Evolutionary conservation across 2,329 filamentous ascomycete species (phyloP), one percentile per base, ranked within the genome.

Genomic region (Colletotrichum tropicale): DNA sequence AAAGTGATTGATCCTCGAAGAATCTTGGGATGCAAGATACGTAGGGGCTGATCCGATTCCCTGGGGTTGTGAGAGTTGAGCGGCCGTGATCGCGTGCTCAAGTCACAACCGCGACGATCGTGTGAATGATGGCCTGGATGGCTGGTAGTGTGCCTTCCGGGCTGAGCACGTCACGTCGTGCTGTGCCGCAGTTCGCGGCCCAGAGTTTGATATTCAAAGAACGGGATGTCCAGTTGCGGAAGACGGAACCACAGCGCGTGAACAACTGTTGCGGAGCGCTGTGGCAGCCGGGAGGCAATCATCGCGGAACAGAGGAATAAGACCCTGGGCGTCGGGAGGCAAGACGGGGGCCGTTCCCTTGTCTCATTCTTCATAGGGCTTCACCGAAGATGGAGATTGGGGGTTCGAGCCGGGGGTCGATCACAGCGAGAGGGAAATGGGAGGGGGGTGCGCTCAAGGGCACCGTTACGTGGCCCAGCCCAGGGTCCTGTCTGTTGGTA

Each of bases 401-500:
- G 70, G 34, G 56, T 60, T 66, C 21, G 12, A 61, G 28, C 64
- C n/a, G n/a, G 36, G 73, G 58, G 64, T 32, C 34, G 43, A 21
- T n/a, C 28, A 67, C 28, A 67, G 34, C 24, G 38, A 65, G 61
- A 9, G 55, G 62, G 26, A 64, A 52, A 64, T 55, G 58, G 73
- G 64, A 62, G 32, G 61, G 43, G 43, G 66, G 36, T 16, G 36
- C 34, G 32, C 68, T 70, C 30, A 55, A 68, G 52, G 64, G 28
- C 43, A 28, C 36, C 30, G 67, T 74, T 71, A 61, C 60, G 72
- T 52, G 67, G 72, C 67, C 52, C 36, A 65, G 48, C 64, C 60
- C 48, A 65, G 52, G 67, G 55, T 64, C 60, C 28, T 71, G 60
- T 74, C 32, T 71, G 66, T 65, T 70, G 71, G 58, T 70, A 70